phyloP scores from a whole-genome alignment of 805 yeast species.

The Sugiyamaella americana region DNA sequence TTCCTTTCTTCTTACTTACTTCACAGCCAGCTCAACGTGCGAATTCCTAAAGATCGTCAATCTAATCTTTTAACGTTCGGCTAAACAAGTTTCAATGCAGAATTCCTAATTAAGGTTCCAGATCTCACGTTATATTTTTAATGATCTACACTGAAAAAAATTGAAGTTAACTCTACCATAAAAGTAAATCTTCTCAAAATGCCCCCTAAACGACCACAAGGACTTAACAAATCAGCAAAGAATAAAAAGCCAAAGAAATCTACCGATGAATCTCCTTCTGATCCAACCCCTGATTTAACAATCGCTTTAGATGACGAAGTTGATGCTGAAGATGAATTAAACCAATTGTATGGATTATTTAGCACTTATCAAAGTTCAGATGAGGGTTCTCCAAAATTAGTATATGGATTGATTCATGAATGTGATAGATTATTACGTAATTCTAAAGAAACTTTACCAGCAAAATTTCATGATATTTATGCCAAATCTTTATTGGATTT shows the following conservation, averaged over 20 bases:
- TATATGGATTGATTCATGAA: constrained; percentile 82
- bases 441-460: constrained; percentile 27
- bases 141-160: too few relatives aligned
- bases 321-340: constrained; percentile 73
- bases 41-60: too few relatives aligned
- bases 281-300: constrained; percentile 38
- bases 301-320: constrained; percentile 66
- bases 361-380: constrained; percentile 42
- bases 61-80: too few relatives aligned
- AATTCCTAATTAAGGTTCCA: too few relatives aligned
- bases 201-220: constrained; percentile 52
- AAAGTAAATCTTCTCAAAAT: too few relatives aligned
- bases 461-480: constrained; percentile 62
- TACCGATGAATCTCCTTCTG: constrained; percentile 13
- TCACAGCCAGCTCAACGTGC: too few relatives aligned
- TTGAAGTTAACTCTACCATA: too few relatives aligned
- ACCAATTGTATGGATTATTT: constrained; percentile 71
- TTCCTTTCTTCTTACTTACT: too few relatives aligned
- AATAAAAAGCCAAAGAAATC: constrained; percentile 36
- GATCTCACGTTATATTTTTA: too few relatives aligned
- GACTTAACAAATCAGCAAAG: constrained; percentile 55
- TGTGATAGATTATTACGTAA: constrained; percentile 64
- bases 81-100: too few relatives aligned
- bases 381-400: constrained; percentile 22
- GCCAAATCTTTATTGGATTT: constrained; percentile 48